A percentile compares a stretch with the other conserved stretches of the same genome.
phyloP scores from a whole-genome alignment of 345 rosid species.

The Moringa oleifera region DNA sequence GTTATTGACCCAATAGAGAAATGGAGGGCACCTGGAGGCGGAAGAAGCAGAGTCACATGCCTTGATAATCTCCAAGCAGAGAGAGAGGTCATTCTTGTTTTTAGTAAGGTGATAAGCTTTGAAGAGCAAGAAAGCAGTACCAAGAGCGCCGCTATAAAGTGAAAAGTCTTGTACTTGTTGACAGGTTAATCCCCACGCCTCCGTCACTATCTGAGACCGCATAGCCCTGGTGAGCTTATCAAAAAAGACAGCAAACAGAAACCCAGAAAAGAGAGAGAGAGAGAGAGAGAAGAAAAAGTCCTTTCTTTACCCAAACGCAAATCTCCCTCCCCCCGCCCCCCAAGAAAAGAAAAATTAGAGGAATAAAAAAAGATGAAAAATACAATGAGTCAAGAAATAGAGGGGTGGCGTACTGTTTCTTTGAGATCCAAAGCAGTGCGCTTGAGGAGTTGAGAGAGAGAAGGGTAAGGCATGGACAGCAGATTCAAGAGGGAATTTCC shows the following conservation, averaged over 20 bases:
- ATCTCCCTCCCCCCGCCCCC: no score
- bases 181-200: slow-evolving; percentile 49
- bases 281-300: no score
- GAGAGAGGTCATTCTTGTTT: slow-evolving; percentile 34
- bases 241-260: not conserved
- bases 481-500: slow-evolving; percentile 53
- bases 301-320: no score
- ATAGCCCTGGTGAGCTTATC: slow-evolving; percentile 6
- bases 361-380: no score
- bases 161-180: slow-evolving; percentile 41
- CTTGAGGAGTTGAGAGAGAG: slow-evolving; percentile 49
- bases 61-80: slow-evolving; percentile 45
- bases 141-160: slow-evolving; percentile 48
- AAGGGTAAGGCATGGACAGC: slow-evolving; percentile 56
- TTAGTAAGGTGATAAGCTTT: slow-evolving; percentile 41
- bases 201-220: slow-evolving; percentile 34
- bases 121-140: slow-evolving; percentile 56
- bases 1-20: not conserved
- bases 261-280: not conserved
- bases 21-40: slow-evolving; percentile 34
- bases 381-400: no score
- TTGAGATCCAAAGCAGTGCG: slow-evolving; percentile 66
- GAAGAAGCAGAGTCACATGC: slow-evolving; percentile 51
- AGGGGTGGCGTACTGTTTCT: slow-evolving; percentile 46
- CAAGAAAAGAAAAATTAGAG: no score